Evolutionary conservation across 2,329 filamentous ascomycete genomes (phyloP).

Genomic region (Pyrenophora graminea): DNA sequence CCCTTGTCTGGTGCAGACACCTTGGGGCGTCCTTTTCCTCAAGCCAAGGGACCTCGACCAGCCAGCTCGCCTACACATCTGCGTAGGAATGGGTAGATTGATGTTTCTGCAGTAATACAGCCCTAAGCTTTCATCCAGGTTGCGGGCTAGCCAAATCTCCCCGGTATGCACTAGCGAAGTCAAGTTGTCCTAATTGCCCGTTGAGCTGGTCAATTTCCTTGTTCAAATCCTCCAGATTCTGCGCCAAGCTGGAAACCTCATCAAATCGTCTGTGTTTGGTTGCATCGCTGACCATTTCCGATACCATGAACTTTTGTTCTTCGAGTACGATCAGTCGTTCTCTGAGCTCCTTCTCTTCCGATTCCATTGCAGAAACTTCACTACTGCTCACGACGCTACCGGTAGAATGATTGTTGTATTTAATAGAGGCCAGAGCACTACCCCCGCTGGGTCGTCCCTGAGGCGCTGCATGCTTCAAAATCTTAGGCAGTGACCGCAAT

Average conservation of each 20-base stretch:
- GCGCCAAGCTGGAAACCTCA: conserved; percentile 77
- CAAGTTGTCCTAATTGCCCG: conserved; percentile 68
- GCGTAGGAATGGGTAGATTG: background rate
- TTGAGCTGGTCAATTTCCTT: conserved; percentile 73
- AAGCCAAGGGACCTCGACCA: background rate
- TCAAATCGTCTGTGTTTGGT: conserved; percentile 79
- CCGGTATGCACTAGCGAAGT: conserved; percentile 61
- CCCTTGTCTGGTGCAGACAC: background rate
- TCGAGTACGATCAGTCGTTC: conserved; percentile 83
- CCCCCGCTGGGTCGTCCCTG: conserved; percentile 49
- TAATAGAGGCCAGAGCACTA: conserved; percentile 62
- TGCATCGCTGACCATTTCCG: conserved; percentile 80
- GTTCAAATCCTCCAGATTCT: conserved; percentile 81
- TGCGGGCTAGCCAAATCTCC: conserved; percentile 31
- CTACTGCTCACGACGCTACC: conserved; percentile 61
- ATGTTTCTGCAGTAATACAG: background rate
- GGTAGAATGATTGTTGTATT: conserved; percentile 58
- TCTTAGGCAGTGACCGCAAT: conserved; percentile 60
- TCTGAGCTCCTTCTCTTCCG: conserved; percentile 79
- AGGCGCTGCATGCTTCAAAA: conserved; percentile 60
- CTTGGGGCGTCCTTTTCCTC: background rate
- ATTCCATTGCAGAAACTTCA: conserved; percentile 70
- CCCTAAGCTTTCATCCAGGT: conserved; percentile 24
- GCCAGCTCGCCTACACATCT: background rate
- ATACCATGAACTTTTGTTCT: conserved; percentile 88